Percentiles rank a stretch among this genome's conserved stretches.
phyloP scores from a whole-genome alignment of 1,139 yeast genomes.

The Kurtzmaniella quercitrusa region DNA sequence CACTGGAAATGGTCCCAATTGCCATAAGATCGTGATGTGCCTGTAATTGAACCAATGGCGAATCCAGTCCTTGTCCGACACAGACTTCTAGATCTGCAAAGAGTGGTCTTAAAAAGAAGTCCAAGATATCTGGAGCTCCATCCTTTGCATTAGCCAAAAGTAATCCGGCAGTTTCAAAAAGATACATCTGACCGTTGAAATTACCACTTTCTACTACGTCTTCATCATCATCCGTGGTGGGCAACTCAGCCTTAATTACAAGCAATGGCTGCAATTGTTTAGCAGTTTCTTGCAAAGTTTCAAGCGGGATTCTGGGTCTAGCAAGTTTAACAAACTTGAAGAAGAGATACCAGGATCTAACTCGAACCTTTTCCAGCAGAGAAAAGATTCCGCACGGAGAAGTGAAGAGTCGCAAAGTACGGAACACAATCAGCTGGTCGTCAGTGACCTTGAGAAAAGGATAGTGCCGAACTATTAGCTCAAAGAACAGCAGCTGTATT shows the following conservation, averaged over 20 bases:
- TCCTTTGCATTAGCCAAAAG: slow-evolving; percentile 28
- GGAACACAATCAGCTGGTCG: slow-evolving; percentile 41
- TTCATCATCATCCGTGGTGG: slow-evolving; percentile 49
- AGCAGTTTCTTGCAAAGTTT: slow-evolving; percentile 38
- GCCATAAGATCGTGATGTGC: slow-evolving; percentile 87
- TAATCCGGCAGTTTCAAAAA: slow-evolving; percentile 78
- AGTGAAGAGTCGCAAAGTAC: slow-evolving; percentile 72
- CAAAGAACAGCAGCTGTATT: slow-evolving; percentile 78
- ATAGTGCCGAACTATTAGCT: slow-evolving; percentile 77
- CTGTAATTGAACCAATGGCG: slow-evolving; percentile 49
- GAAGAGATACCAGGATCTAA: slow-evolving; percentile 87
- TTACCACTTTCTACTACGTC: slow-evolving; percentile 54
- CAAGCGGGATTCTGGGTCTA: slow-evolving; percentile 54
- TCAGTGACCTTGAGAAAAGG: slow-evolving; percentile 47
- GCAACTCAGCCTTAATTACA: slow-evolving; percentile 54
- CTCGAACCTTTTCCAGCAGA: slow-evolving; percentile 64
- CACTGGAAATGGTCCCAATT: slow-evolving; percentile 84
- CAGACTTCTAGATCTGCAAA: slow-evolving; percentile 70
- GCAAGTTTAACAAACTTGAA: slow-evolving; percentile 77
- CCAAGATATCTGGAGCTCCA: slow-evolving; percentile 48
- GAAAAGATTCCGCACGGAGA: slow-evolving; percentile 81
- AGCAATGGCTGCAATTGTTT: slow-evolving; percentile 47
- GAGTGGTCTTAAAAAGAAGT: slow-evolving; percentile 70
- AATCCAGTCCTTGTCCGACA: slow-evolving; percentile 23
- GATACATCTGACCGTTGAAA: slow-evolving; percentile 74